Percentiles rank a stretch among this genome's conserved stretches.
phyloP scores from a whole-genome alignment of 208 protist species.

The Leptomonas seymouri region DNA sequence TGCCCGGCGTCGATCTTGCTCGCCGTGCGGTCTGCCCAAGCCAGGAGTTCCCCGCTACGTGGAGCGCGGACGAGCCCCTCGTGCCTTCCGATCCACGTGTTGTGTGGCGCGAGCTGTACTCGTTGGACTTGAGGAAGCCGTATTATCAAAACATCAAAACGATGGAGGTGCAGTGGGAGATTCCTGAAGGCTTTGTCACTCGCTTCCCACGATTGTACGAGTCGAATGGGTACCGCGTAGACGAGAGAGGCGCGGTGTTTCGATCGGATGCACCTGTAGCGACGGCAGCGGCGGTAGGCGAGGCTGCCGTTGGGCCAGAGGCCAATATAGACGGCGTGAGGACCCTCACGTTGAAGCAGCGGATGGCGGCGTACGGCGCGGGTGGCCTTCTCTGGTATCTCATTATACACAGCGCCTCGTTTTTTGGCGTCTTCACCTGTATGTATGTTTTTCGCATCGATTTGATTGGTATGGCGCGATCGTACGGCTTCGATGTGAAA shows the following conservation, averaged over 20 bases:
- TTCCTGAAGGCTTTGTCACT: constrained; percentile 81
- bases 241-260: constrained; percentile 53
- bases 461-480: constrained; percentile 57
- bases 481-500: constrained; percentile 72
- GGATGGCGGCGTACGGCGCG: constrained; percentile 75
- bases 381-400: constrained; percentile 81
- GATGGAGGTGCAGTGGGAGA: constrained; percentile 55
- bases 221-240: constrained; percentile 44
- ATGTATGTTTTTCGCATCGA: constrained; percentile 81
- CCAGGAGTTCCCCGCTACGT: constrained; percentile 61
- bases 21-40: constrained; percentile 45
- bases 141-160: constrained; percentile 84
- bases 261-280: constrained; percentile 9
- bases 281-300: not conserved
- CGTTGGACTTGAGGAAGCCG: constrained; percentile 51
- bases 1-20: constrained; percentile 64
- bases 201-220: constrained; percentile 68
- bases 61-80: constrained; percentile 44
- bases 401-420: constrained; percentile 70
- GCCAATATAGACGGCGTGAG: constrained; percentile 8
- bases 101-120: constrained; percentile 78
- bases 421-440: constrained; percentile 62
- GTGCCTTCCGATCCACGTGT: constrained; percentile 57
- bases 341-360: constrained; percentile 53
- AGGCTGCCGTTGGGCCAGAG: not conserved